Evolutionary conservation across 2,329 filamentous ascomycete species (phyloP), one percentile per base, ranked within the genome.

Genomic region (Fusarium sp.): DNA sequence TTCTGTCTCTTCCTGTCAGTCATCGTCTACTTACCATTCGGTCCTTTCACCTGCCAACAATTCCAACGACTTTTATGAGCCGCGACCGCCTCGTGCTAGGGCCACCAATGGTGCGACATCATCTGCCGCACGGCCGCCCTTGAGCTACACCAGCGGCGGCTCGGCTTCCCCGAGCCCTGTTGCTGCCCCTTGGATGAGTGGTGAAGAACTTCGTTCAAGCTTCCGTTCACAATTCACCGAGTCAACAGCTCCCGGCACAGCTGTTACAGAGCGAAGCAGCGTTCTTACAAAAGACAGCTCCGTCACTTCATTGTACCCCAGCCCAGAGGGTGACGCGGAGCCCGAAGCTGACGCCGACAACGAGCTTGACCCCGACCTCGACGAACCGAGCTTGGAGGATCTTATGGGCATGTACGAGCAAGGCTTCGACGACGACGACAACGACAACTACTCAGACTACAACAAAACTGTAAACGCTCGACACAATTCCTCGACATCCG

Each of bases 181-280:
- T 78, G 82, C 65, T 30, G 80, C 83, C 34, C 85, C 84, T 39
- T 88, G 87, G 79, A 74, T 86, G 66, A 80, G 81, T 62, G 83
- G 82, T 58, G 86, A 88, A 60, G 86, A 88, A 75, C 79, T 84
- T 34, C 83, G 87, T 37, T 86, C 85, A 1, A 89, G 87, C 78
- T 87, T 85, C 73, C 85, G 87, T 59, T 89, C 88, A 13, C 87
- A 89, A 66, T 78, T 86, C 54, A 87, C 87, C 16, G 78, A 83
- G 37, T 89, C 87, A 4, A 87, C 87, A 6, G 82, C 83, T 28
- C 86, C 86, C 34, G 94, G 91, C 27, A 88, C 86, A 3, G 72
- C 79, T 6, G 89, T 91, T n/a, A 97, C 94, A 1, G 93, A 95
- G 76, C 88, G 93, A 66, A 97, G 93, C 78, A 97, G 94, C 76